Percentiles rank a stretch among this genome's conserved stretches.
phyloP scores from a whole-genome alignment of 2,329 filamentous ascomycete genomes.

The Neurospora sp. region DNA sequence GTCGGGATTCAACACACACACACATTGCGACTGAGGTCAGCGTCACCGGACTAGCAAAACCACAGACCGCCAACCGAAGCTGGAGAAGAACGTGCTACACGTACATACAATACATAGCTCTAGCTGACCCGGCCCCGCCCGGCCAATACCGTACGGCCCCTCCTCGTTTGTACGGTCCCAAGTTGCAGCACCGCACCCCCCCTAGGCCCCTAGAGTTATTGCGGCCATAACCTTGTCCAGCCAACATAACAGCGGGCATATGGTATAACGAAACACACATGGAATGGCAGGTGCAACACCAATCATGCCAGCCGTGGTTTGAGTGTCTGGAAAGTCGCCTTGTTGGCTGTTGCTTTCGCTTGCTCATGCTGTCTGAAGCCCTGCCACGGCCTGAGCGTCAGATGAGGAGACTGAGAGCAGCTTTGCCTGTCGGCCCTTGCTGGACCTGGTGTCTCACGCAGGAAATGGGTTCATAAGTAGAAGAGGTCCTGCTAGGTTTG shows the following conservation, averaged over 20 bases:
- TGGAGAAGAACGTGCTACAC: not conserved
- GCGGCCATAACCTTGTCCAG: not conserved
- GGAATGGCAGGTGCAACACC: not conserved
- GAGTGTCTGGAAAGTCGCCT: not conserved
- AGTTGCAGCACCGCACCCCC: not conserved
- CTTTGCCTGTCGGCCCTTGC: not conserved
- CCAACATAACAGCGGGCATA: not conserved
- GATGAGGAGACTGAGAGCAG: not conserved
- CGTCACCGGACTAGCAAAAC: not conserved
- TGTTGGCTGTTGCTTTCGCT: not conserved
- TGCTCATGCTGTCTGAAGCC: not conserved
- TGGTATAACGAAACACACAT: not conserved
- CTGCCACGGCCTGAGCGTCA: not conserved
- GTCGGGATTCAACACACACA: not conserved
- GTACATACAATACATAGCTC: not conserved
- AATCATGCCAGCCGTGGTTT: not conserved
- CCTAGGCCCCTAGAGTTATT: not conserved
- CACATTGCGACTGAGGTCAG: not conserved
- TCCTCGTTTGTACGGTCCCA: not conserved
- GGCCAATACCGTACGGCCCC: not conserved
- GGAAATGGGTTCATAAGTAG: not conserved
- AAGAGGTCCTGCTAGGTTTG: not conserved
- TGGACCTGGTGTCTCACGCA: not conserved
- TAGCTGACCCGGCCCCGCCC: not conserved
- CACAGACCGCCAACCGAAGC: not conserved